Base-by-base conservation (phyloP, 352 stramenopile species). In the Thalassiosira hispida region DNA sequence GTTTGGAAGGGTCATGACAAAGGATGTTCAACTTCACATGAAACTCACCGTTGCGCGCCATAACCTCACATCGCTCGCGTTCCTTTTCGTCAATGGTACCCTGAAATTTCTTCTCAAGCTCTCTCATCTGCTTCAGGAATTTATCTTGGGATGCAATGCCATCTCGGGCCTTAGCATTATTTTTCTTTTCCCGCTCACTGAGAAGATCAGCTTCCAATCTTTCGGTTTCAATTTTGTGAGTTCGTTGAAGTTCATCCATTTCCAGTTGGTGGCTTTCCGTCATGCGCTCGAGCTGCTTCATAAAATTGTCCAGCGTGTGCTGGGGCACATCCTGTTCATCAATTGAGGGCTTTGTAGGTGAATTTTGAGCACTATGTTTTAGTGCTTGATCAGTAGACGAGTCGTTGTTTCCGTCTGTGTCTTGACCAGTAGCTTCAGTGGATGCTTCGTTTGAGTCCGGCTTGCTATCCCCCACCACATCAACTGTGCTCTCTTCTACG, bases 211-310 rank as follows among this genome's bases (percentile, higher is more conserved):
- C 65, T 31, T 65, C 18, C 47, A 85, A 71, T 56, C 35, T 20
- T 29, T 83, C 68, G 31, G 91, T 31, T 79, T 86, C 55, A 23
- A 81, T 33, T 57, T 81, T 59, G 64, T 91, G 81, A 27, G 73
- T 57, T 55, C 67, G 64, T 44, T 88, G 64, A 18, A 89, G 63
- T 63, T 84, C 74, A 49, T 81, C 22, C 74, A 84, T 74, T 81
- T 93, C 85, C 42, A 81, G 31, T 70, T 86, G 73, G 69, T 92
- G 81, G 71, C 90, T 86, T 59, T 90, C 80, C 52, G 89, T 86
- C 33, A 94, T 77, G 38, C 89, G 83, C 76, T 91, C 68, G 0
- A 94, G 47, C 70, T 94, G 89, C 27, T 82, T 79, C 16, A 89
- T 72, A 63, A 93, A 91, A 49, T 93, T 79, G 27, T 93, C 71